Evolutionary conservation across 768 basidiomycete genomes (phyloP).

Genomic region (Calocybe gangraenosa): DNA sequence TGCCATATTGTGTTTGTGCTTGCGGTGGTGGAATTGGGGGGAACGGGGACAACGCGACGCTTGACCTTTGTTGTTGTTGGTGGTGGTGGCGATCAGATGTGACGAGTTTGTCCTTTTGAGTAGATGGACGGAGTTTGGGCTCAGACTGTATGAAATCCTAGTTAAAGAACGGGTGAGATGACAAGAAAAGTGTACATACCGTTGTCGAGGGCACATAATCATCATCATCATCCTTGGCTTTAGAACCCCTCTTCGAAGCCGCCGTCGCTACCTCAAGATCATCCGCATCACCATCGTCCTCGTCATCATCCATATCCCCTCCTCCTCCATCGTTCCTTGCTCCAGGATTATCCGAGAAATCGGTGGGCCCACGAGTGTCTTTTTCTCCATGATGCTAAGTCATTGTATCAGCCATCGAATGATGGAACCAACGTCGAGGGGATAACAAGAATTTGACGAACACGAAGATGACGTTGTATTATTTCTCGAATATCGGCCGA

Average conservation of each 20-base stretch:
- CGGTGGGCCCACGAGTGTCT: conserved; percentile 29
- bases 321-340: conserved; percentile 4
- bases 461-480: conserved; percentile 54
- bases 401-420: too few relatives aligned
- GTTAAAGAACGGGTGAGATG: not conserved
- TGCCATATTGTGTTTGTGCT: conserved; percentile 12
- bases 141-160: not conserved
- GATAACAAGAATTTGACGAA: conserved; percentile 18
- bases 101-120: conserved; percentile 6
- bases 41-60: conserved; percentile 7
- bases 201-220: conserved; percentile 5
- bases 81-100: conserved; percentile 1
- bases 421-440: too few relatives aligned
- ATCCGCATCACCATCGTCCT: conserved; percentile 22
- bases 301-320: conserved; percentile 16
- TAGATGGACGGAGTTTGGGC: conserved; percentile 1
- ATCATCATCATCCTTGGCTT: conserved; percentile 10
- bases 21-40: conserved; percentile 10
- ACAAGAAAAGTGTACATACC: conserved; percentile 1
- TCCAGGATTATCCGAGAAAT: conserved; percentile 26
- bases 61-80: conserved; percentile 1
- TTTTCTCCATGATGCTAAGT: conserved; percentile 33
- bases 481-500: conserved; percentile 56
- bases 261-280: conserved; percentile 10
- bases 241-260: not conserved